Conservation (phyloP, 2,329 filamentous ascomycete species). For the Fusarium sp. region DNA sequence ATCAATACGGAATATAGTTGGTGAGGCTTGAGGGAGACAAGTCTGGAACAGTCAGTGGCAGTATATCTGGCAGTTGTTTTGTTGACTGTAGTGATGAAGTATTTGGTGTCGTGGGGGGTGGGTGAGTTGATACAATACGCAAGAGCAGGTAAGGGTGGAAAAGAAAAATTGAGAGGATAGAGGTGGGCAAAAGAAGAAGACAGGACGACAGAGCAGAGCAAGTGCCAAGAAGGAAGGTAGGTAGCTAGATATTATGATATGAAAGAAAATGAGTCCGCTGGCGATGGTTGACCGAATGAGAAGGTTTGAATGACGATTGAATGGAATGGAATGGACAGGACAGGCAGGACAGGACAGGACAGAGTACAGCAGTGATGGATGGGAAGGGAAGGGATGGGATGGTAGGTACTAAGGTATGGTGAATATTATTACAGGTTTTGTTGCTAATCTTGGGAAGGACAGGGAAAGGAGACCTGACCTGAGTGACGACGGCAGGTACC, state of each 20-base stretch:
- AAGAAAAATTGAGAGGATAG: background rate
- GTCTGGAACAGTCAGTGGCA: conserved; percentile 15
- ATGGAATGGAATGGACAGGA: background rate
- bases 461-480: background rate
- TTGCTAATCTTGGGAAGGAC: background rate
- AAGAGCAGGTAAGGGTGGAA: background rate
- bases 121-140: background rate
- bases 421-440: background rate
- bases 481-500: background rate
- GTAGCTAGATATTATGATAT: conserved; percentile 4
- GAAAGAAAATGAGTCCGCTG: background rate
- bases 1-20: conserved; percentile 19
- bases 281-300: conserved; percentile 1
- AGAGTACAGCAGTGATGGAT: background rate
- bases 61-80: conserved; percentile 14
- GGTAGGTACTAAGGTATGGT: background rate
- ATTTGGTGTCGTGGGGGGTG: background rate
- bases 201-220: background rate
- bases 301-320: conserved; percentile 19
- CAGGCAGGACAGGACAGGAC: background rate
- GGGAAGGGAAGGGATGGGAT: conserved; percentile 8
- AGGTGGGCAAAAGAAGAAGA: background rate
- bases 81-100: conserved; percentile 22
- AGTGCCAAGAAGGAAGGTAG: background rate
- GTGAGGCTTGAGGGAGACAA: conserved; percentile 18